Base-by-base conservation (phyloP, 306 rosid genomes). In the Styphnolobium japonicum region DNA sequence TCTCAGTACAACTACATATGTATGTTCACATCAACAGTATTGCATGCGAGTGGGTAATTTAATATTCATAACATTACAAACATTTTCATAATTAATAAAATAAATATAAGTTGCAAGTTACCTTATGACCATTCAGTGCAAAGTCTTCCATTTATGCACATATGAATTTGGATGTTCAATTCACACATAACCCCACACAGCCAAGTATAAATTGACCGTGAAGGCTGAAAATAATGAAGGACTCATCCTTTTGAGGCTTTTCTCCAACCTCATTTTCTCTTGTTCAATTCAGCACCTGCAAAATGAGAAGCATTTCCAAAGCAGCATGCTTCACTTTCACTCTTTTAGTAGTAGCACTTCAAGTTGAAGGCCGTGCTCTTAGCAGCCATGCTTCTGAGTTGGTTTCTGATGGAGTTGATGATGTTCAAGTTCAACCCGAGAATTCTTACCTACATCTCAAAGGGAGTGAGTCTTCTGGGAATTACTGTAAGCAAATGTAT, bases 401-500 rank as follows among this genome's bases (percentile, higher is more conserved):
- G 22, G 43, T 56, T 64, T 80, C 68, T 19, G 75, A 80, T 80
- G 84, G 82, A 27, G 57, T 12, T 27, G 65, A 58, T 43, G 55
- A 16, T 34, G 73, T 16, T 52, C 67, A 63, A 40, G 73, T 16
- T 52, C 67, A 63, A 40, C 18, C 18, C 18, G 10, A 18, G 45
- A 18, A 29, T 16, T 49, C 83, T 16, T 1, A 37, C 58, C 33
- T 72, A 6, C 37, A 39, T 52, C 29, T 73, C 61, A 51, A 56
- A 33, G 80, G 67, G 37, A 48, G 9, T 45, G 75, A 73, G 33
- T 7, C 37, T 18, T 7, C 25, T 6, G 74, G 25, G 16, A 43
- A 55, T 8, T 4, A 57, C 33, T 85, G 88, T 9, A 63, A 78
- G 61, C 86, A 81, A 22, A 76, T 85, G 68, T 85, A 82, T 37